Evolutionary conservation across 306 rosid species (phyloP), one percentile per base, ranked within the genome.

Genomic region (Vigna radiata): DNA sequence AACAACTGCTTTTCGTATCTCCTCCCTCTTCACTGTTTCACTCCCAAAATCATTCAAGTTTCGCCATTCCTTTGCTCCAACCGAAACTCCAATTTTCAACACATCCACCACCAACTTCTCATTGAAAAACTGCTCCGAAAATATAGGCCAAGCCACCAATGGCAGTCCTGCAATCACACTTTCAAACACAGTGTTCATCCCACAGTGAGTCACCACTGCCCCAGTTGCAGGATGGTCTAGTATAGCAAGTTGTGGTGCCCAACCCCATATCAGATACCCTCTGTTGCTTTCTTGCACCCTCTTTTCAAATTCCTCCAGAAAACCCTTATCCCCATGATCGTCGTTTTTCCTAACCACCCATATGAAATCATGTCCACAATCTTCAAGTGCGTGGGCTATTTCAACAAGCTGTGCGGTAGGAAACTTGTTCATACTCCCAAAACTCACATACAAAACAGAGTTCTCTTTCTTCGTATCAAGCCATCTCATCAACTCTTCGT

Each of bases 351-450:
- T 44, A 11, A 44, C 49, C 49, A 44, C 49, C 49, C 49, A 59
- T 18, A 59, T 27, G 65, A 59, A 59, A 59, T 59, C 65, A 27
- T 59, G 41, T 8, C 65, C 65, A 27, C 4, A 59, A 10, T 27
- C 65, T 59, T 59, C 65, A 27, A 59, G 65, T 6, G 18, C 65
- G 15, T 59, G 41, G 6, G 65, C 65, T 25, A 59, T 59, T 27
- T 59, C 65, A 5, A 27, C 18, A 59, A 59, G 65, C 18, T 59
- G 65, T 12, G 18, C 2, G 2, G 5, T 0, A 27, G 39, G 9
- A 11, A 59, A 59, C 39, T 59, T 59, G 65, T 59, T 59, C 65
- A 59, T 27, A 19, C 65, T 59, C 41, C 65, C 65, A 59, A 27
- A 44, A 12, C 49, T 44, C 15, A 44, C 49, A 12, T 44, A 44